Base-by-base conservation (phyloP, 768 basidiomycete genomes). In the Collybiopsis luxurians region DNA sequence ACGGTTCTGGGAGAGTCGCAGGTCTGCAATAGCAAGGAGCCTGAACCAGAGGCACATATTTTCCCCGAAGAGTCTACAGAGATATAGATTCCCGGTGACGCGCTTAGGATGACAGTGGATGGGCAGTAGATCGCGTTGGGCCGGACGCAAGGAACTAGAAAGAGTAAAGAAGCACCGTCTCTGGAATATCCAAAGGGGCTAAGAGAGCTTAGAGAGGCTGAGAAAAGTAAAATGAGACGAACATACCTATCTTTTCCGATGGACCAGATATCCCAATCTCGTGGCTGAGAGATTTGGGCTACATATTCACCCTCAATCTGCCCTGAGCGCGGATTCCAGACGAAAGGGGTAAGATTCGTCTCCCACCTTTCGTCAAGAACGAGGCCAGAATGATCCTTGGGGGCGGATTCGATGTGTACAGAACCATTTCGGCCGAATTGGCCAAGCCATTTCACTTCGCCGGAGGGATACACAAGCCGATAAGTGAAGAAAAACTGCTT, bases 361-460 rank as follows among this genome's bases (percentile, higher is more conserved):
- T 50, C 31, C 74, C 71, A 73, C 6, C 62, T 60, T 21, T 63
- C 59, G 39, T 56, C 51, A n/a, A 70, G 53, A 36, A 62, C 50
- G 45, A 72, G 59, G 15, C 55, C 57, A 19, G 62, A 62, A 40
- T 69, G 15, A 44, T 42, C 24, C 15, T 44, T 55, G 12, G 50
- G 27, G 39, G 44, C 12, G 24, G 36, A 15, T 34, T 70, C 64
- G 19, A 81, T 45, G n/a, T 75, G 58, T 23, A 80, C 56, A 17
- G 57, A 63, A 12, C 81, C 81, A 63, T 83, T 76, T 10, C 69
- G 69, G 13, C 75, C 73, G 58, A 69, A 77, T 15, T 67, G 58
- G 7, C 81, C 81, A 23, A 81, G 69, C 81, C 82, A 83, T 51
- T 65, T 66, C 42, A 76, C 67, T 49, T 73, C 64, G 28, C 80